Conservation (phyloP, 306 rosid species). For the Luffa aegyptiaca region DNA sequence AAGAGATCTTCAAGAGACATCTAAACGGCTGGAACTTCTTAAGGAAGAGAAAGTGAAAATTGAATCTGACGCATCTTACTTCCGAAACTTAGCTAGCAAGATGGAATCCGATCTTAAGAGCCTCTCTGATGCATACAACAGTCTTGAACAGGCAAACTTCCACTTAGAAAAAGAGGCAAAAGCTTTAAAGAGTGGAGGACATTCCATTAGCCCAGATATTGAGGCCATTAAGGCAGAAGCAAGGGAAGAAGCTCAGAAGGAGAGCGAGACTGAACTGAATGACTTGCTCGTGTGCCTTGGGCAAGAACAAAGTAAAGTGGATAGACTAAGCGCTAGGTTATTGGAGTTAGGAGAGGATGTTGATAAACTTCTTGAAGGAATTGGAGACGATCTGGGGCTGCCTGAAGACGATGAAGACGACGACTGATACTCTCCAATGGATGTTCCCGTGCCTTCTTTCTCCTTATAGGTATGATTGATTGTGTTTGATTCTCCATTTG, state of each 20-base stretch:
- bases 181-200: conserved; percentile 38
- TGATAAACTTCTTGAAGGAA: conserved; percentile 67
- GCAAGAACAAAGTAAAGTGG: conserved; percentile 95
- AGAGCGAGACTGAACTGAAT: conserved; percentile 80
- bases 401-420: conserved; percentile 50
- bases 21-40: conserved; percentile 56
- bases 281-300: conserved; percentile 94
- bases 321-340: conserved; percentile 58
- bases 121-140: conserved; percentile 88
- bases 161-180: conserved; percentile 68
- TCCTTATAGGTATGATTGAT: conserved; percentile 4
- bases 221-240: conserved; percentile 85
- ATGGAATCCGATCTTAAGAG: conserved; percentile 83
- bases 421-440: conserved; percentile 16
- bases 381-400: conserved; percentile 66
- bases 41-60: conserved; percentile 63
- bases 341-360: conserved; percentile 86
- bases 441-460: background rate
- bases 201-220: conserved; percentile 36
- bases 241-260: conserved; percentile 93
- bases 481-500: conserved; percentile 11
- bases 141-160: conserved; percentile 75
- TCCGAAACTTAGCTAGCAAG: conserved; percentile 68
- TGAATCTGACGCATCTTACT: conserved; percentile 60
- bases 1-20: conserved; percentile 71